phyloP scores from a whole-genome alignment of 2,329 filamentous ascomycete species.

The Colletotrichum ledebouriae region DNA sequence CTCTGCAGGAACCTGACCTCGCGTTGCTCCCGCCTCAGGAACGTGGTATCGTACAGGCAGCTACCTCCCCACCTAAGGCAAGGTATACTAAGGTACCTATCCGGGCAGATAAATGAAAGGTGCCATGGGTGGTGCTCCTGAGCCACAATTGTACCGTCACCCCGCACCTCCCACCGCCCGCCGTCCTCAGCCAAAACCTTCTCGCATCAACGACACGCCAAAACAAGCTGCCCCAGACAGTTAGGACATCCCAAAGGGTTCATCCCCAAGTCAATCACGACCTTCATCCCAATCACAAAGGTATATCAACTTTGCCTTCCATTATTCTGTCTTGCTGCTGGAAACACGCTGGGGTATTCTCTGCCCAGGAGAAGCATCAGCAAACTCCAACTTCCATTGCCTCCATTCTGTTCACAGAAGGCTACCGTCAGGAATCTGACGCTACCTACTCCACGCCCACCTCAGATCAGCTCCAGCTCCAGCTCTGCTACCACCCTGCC shows the following conservation, averaged over 20 bases:
- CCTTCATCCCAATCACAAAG: too few relatives aligned
- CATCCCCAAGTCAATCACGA: neutral
- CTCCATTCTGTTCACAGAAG: too few relatives aligned
- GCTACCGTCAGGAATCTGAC: too few relatives aligned
- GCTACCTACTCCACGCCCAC: neutral
- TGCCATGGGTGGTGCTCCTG: neutral
- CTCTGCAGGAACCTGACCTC: conserved; percentile 13
- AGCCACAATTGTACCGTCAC: conserved; percentile 27
- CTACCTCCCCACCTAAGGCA: too few relatives aligned
- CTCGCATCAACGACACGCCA: conserved; percentile 19
- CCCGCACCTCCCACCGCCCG: conserved; percentile 19
- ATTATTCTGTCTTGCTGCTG: too few relatives aligned
- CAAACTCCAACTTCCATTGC: too few relatives aligned
- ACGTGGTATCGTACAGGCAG: too few relatives aligned
- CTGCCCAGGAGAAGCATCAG: too few relatives aligned
- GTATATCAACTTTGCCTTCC: too few relatives aligned
- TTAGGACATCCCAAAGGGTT: conserved; percentile 12
- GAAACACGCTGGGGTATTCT: too few relatives aligned
- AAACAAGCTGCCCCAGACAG: conserved; percentile 19
- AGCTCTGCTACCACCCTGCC: neutral
- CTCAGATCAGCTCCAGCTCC: neutral
- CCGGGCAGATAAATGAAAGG: neutral
- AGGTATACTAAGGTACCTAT: neutral
- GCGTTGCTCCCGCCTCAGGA: neutral
- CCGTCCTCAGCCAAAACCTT: conserved; percentile 20